These are phyloP conservation scores for Leccinum broughii DNA, from an alignment of 768 basidiomycete genomes.

Conservation along the genomic window DNA sequence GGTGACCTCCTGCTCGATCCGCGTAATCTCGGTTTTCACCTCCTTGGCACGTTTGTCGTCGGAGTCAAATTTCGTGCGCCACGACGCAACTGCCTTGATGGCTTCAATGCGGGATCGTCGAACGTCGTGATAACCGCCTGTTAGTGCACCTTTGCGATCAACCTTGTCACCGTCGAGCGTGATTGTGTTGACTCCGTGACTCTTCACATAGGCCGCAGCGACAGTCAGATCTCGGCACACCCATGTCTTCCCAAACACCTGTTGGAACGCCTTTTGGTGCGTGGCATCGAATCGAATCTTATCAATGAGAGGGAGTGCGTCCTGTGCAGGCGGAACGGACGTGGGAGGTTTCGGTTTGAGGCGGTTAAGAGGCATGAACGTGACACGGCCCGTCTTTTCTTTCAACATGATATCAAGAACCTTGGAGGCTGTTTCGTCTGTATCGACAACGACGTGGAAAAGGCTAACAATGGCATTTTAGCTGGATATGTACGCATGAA, in stretches of 20 bases:
- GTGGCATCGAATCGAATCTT: conserved; percentile 75
- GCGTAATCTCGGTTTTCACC: conserved; percentile 67
- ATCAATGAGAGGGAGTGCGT: conserved; percentile 78
- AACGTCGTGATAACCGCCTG: conserved; percentile 94
- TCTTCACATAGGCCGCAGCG: conserved; percentile 92
- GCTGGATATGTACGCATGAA: neutral
- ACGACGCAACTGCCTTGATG: conserved; percentile 71
- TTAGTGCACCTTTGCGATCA: conserved; percentile 93
- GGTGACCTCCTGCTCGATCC: conserved; percentile 87
- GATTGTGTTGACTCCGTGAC: conserved; percentile 94
- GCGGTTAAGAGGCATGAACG: conserved; percentile 98
- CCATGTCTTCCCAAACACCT: conserved; percentile 97
- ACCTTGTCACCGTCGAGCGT: conserved; percentile 98
- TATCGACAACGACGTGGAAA: conserved; percentile 97
- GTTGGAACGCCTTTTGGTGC: conserved; percentile 86
- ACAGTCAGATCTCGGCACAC: conserved; percentile 92
- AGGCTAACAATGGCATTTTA: conserved; percentile 44
- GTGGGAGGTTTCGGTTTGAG: conserved; percentile 73
- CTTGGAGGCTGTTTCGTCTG: conserved; percentile 87
- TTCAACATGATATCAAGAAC: conserved; percentile 94
- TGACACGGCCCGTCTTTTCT: conserved; percentile 92
- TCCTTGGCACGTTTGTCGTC: conserved; percentile 68
- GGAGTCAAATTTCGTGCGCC: conserved; percentile 69
- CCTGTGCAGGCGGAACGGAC: conserved; percentile 61
- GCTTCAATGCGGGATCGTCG: conserved; percentile 88